Base-by-base conservation (phyloP, 2,329 filamentous ascomycete genomes). In the Nothopassalora personata region DNA sequence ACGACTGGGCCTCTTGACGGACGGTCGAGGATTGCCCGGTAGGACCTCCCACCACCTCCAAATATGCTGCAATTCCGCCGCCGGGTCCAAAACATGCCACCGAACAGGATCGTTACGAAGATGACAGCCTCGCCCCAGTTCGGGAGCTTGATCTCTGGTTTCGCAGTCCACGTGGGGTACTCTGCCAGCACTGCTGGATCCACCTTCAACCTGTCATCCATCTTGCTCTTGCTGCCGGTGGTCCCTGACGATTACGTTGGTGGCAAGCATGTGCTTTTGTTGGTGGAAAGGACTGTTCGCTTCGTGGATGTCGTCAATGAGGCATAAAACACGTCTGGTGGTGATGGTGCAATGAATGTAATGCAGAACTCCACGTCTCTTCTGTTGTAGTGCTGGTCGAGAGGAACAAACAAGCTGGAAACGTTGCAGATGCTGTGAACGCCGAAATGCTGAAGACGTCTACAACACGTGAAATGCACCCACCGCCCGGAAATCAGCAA, bases 71-170 rank as follows among this genome's bases (percentile, higher is more conserved):
- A 80, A 59, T 76, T 74, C 59, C 73, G 73, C 60, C 75, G 73
- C 23, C 80, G 73, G 11, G 79, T 82, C 58, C 81, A 67, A 60
- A 76, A 73, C 73, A 81, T 77, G 30, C 78, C 79, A 27, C 72
- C 73, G 62, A 80, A 72, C 57, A 81, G 76, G 56, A 82, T 81
- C 43, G 70, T 73, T n/a, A 78, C 71, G 10, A 82, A 79, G 62
- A 81, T 79, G 52, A 64, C 57, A 19, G 61, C 61, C 45, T 64
- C 61, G 13, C 61, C 61, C 61, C 61, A 64, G 31, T 58, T 61
- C 4, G 61, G 61, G 4, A 64, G 55, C 53, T 60, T 64, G 52
- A 61, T 56, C 33, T 64, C 61, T 11, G 61, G 61, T 39, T 61
- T 61, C 18, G 57, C 61, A 10, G 57, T 60, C 59, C 59, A 64